These are phyloP conservation scores for Phytophthora hibernalis DNA, from an alignment of 352 stramenopile species.

Conservation along the genomic window DNA sequence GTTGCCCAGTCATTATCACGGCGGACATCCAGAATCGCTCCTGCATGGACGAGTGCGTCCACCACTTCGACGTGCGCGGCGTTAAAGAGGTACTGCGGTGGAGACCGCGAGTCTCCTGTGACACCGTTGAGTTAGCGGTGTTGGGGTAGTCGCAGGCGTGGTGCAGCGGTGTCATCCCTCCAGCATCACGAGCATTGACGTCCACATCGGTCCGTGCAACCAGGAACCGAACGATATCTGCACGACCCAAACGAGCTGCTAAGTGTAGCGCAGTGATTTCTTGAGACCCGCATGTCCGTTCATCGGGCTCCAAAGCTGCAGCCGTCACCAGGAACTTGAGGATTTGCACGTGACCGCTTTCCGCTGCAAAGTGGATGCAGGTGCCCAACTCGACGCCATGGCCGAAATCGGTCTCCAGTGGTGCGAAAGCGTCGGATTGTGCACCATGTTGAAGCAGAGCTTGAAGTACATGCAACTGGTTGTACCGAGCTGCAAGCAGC, in stretches of 20 bases:
- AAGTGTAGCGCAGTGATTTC: slow-evolving; percentile 43
- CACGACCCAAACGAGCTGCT: slow-evolving; percentile 38
- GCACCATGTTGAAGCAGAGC: slow-evolving; percentile 42
- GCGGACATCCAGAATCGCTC: slow-evolving; percentile 30
- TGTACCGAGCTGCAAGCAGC: slow-evolving; percentile 37
- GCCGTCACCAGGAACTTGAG: slow-evolving; percentile 41
- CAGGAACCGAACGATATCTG: slow-evolving; percentile 38
- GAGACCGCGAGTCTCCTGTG: background rate
- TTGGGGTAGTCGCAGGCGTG: slow-evolving; percentile 41
- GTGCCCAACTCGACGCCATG: slow-evolving; percentile 19
- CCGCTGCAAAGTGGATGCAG: slow-evolving; percentile 31
- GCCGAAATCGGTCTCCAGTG: slow-evolving; percentile 11
- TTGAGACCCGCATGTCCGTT: slow-evolving; percentile 15
- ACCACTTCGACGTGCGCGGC: slow-evolving; percentile 41
- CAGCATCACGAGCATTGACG: slow-evolving; percentile 29
- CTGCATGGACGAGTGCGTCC: slow-evolving; percentile 24
- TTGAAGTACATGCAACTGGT: slow-evolving; percentile 46
- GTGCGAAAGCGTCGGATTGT: slow-evolving; percentile 23
- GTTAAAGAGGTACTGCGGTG: slow-evolving; percentile 22
- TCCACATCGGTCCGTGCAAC: slow-evolving; percentile 33
- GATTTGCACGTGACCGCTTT: slow-evolving; percentile 30
- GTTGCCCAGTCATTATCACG: slow-evolving; percentile 30
- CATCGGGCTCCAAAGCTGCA: slow-evolving; percentile 30
- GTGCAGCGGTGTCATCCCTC: slow-evolving; percentile 54
- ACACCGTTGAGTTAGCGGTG: background rate